A percentile compares a stretch with the other conserved stretches of the same genome.
These are phyloP conservation scores for Wakefieldia striispora DNA, from an alignment of 768 basidiomycete genomes.

Conservation along the genomic window DNA sequence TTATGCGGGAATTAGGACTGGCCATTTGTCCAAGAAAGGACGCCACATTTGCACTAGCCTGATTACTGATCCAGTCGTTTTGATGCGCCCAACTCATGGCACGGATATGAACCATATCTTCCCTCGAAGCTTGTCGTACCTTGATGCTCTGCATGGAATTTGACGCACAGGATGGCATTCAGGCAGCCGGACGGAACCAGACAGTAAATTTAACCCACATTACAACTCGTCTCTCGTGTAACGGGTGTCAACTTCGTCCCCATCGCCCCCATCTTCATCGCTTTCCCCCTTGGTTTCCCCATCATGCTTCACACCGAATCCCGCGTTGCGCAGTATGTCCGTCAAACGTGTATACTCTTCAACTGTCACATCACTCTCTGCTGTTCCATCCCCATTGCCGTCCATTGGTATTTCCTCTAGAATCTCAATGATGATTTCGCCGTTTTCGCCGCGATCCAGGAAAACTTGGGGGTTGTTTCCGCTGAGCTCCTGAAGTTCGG, in stretches of 20 bases:
- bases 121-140: slow-evolving; percentile 3
- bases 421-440: slow-evolving; percentile 43
- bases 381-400: slow-evolving; percentile 19
- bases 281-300: slow-evolving; percentile 21
- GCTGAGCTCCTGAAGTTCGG: slow-evolving; percentile 27
- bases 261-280: slow-evolving; percentile 26
- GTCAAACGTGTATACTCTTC: slow-evolving; percentile 44
- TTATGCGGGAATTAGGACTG: slow-evolving; percentile 22
- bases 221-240: slow-evolving; percentile 32
- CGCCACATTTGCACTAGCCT: slow-evolving; percentile 8
- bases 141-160: slow-evolving; percentile 7
- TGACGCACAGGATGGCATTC: slow-evolving; percentile 12
- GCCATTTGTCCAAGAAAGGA: slow-evolving; percentile 6
- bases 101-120: slow-evolving; percentile 24
- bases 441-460: slow-evolving; percentile 42
- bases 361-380: slow-evolving; percentile 32
- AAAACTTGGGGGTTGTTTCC: slow-evolving; percentile 37
- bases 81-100: slow-evolving; percentile 21
- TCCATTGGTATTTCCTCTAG: slow-evolving; percentile 44
- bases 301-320: slow-evolving; percentile 46
- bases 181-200: slow-evolving; percentile 11
- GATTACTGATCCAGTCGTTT: slow-evolving; percentile 3
- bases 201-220: slow-evolving; percentile 25
- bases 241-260: slow-evolving; percentile 32
- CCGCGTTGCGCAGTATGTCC: slow-evolving; percentile 52